These are phyloP conservation scores for Kandelia obovata DNA, from an alignment of 345 rosid genomes.

Conservation along the genomic window DNA sequence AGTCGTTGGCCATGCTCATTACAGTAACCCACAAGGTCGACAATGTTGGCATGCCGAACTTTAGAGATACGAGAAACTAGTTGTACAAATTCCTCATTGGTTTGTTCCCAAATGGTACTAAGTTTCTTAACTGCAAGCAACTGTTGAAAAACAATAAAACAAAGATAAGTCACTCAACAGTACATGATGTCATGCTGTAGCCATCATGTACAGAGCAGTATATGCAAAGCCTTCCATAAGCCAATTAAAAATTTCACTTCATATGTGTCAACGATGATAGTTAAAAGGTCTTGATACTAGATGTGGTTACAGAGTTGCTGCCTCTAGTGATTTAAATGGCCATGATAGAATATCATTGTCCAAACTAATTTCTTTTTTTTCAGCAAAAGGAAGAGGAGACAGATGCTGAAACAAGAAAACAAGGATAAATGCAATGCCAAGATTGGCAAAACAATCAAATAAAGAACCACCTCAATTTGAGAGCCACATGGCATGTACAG, in stretches of 20 bases:
- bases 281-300: background rate
- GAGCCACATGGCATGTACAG: background rate
- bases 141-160: conserved; percentile 32
- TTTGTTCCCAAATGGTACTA: conserved; percentile 43
- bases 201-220: background rate
- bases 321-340: background rate
- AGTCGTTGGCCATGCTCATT: conserved; percentile 69
- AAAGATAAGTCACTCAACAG: background rate
- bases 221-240: background rate
- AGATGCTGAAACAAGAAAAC: background rate
- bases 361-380: background rate
- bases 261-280: background rate
- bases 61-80: conserved; percentile 53
- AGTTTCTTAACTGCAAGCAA: conserved; percentile 81
- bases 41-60: conserved; percentile 59
- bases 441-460: background rate
- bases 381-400: background rate
- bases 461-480: background rate
- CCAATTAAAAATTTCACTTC: background rate
- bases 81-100: conserved; percentile 56
- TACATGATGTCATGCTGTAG: conserved; percentile 5
- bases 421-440: background rate
- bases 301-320: too few species aligned
- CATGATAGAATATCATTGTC: background rate
- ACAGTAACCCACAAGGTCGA: conserved; percentile 82